phyloP scores from a whole-genome alignment of 306 rosid genomes.

The Glycine latifolia region DNA sequence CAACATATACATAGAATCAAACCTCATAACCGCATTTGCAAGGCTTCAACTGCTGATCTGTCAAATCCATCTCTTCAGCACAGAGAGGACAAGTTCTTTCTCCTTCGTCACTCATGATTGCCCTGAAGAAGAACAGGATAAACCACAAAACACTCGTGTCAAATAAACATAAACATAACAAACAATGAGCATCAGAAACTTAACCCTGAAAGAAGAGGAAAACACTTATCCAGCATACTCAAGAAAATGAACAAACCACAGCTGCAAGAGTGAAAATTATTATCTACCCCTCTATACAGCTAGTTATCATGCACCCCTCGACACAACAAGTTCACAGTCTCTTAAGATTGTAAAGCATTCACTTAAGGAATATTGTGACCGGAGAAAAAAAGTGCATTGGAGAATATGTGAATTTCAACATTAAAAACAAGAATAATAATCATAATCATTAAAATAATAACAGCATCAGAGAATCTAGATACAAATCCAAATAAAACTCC shows the following conservation, averaged over 20 bases:
- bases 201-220: background rate
- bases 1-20: slow-evolving; percentile 21
- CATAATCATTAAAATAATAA: no score
- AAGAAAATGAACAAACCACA: slow-evolving; percentile 5
- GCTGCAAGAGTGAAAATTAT: slow-evolving; percentile 14
- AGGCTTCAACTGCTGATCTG: slow-evolving; percentile 98
- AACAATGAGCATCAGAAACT: slow-evolving; percentile 20
- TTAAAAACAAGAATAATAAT: background rate
- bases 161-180: slow-evolving; percentile 20
- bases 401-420: slow-evolving; percentile 29
- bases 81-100: slow-evolving; percentile 99
- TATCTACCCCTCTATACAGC: background rate
- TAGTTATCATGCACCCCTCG: background rate
- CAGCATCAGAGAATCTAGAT: slow-evolving; percentile 3
- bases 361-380: slow-evolving; percentile 14
- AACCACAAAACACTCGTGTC: slow-evolving; percentile 22
- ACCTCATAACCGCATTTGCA: slow-evolving; percentile 99
- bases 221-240: slow-evolving; percentile 21
- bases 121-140: slow-evolving; percentile 39
- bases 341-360: slow-evolving; percentile 24
- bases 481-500: slow-evolving; percentile 3
- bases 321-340: background rate
- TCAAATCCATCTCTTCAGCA: slow-evolving; percentile 98
- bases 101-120: slow-evolving; percentile 95
- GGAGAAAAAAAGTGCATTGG: background rate